phyloP scores from a whole-genome alignment of 345 rosid genomes.

The Boechera divaricarpa region DNA sequence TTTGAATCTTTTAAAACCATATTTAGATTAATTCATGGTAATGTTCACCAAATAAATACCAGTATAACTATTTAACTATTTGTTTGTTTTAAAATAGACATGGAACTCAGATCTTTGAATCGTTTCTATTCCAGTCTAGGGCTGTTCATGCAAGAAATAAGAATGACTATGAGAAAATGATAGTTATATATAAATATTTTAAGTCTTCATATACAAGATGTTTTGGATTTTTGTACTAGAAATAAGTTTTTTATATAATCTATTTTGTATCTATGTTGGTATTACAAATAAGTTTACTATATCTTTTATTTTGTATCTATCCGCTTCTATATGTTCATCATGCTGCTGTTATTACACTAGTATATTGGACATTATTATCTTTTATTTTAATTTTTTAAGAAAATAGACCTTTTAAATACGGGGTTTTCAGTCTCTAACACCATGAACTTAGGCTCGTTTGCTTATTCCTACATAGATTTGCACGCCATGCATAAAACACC shows the following conservation, averaged over 20 bases:
- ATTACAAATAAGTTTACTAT: background rate
- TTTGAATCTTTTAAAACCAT: background rate
- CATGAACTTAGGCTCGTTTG: no score
- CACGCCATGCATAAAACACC: no score
- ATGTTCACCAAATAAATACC: conserved; percentile 5
- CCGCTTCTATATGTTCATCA: background rate
- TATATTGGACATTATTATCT: background rate
- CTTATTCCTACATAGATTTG: no score
- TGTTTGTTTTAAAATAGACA: background rate
- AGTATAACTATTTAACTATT: background rate
- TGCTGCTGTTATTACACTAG: background rate
- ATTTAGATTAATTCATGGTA: background rate
- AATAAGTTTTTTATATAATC: background rate
- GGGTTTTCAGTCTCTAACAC: no score
- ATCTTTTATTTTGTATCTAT: background rate
- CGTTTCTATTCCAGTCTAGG: conserved; percentile 11
- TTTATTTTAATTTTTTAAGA: background rate
- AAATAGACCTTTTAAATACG: background rate
- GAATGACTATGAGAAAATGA: conserved; percentile 22
- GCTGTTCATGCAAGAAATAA: background rate
- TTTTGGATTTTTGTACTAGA: background rate
- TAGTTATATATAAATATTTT: background rate
- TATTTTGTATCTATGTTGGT: background rate
- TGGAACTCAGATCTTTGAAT: background rate
- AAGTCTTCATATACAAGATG: background rate